These are phyloP conservation scores for Dictyostelium capitatum DNA, from an alignment of 78 protist species.

Conservation along the genomic window DNA sequence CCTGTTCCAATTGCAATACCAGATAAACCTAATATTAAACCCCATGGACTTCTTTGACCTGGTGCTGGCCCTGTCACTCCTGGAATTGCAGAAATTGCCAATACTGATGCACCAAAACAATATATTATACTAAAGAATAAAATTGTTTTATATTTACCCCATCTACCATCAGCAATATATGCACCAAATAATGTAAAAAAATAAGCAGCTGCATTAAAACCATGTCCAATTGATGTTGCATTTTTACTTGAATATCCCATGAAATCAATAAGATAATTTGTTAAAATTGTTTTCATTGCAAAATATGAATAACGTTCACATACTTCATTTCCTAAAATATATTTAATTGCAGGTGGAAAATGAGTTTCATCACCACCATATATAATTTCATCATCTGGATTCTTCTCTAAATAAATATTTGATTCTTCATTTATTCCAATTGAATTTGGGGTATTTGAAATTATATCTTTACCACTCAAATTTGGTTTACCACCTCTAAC, in stretches of 20 bases:
- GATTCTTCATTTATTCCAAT: conserved; percentile 83
- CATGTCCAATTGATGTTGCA: conserved; percentile 70
- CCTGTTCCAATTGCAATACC: conserved; percentile 91
- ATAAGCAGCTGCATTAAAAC: conserved; percentile 53
- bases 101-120: conserved; percentile 51
- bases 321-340: conserved; percentile 84
- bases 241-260: conserved; percentile 48
- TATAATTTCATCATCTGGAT: background rate
- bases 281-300: conserved; percentile 78
- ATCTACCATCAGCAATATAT: conserved; percentile 58
- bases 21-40: conserved; percentile 55
- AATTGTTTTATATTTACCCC: conserved; percentile 82
- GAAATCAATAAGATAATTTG: conserved; percentile 58
- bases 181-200: conserved; percentile 80
- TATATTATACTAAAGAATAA: conserved; percentile 66
- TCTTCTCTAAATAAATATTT: conserved; percentile 60
- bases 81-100: conserved; percentile 78
- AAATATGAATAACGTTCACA: conserved; percentile 76
- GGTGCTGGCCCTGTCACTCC: conserved; percentile 82
- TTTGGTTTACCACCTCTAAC: background rate
- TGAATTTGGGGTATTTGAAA: conserved; percentile 27
- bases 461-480: background rate
- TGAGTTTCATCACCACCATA: background rate
- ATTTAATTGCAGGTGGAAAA: conserved; percentile 43
- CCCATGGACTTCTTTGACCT: conserved; percentile 55